These are phyloP conservation scores for Kingdonia uniflora DNA, from an alignment of 164 flowering plant species.

Conservation along the genomic window DNA sequence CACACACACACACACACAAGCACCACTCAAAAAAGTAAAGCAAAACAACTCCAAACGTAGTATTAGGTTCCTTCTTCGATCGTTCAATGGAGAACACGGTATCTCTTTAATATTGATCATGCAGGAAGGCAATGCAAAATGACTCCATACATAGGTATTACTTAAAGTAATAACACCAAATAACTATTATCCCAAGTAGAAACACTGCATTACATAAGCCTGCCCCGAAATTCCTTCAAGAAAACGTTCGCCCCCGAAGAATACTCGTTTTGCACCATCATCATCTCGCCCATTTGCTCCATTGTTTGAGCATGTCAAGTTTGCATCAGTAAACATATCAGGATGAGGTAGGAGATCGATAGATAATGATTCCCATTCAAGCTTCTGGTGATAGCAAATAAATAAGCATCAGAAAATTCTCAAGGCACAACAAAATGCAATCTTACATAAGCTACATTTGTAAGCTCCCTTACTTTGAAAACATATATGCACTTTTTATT, in stretches of 20 bases:
- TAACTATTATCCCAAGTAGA: background rate
- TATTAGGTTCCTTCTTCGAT: too few relatives aligned
- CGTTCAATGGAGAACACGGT: too few relatives aligned
- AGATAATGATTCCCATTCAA: constrained; percentile 90
- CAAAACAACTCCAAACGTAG: background rate
- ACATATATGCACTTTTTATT: constrained; percentile 71
- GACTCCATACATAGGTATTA: too few relatives aligned
- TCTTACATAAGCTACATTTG: background rate
- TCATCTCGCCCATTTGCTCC: constrained; percentile 63
- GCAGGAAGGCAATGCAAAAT: too few relatives aligned
- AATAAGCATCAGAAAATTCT: background rate
- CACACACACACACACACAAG: too few relatives aligned
- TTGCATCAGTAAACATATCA: constrained; percentile 85
- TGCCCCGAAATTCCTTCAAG: constrained; percentile 92
- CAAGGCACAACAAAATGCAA: background rate
- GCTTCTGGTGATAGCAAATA: constrained; percentile 53
- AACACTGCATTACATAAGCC: constrained; percentile 63
- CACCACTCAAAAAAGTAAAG: background rate
- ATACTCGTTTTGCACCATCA: constrained; percentile 94
- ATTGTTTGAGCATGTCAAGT: constrained; percentile 34
- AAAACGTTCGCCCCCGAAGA: constrained; percentile 96
- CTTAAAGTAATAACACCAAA: too few relatives aligned
- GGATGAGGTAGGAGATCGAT: constrained; percentile 97
- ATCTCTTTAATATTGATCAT: too few relatives aligned
- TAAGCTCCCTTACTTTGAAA: constrained; percentile 70